Evolutionary conservation across 345 rosid genomes (phyloP).

Genomic region (Garcia nutans): DNA sequence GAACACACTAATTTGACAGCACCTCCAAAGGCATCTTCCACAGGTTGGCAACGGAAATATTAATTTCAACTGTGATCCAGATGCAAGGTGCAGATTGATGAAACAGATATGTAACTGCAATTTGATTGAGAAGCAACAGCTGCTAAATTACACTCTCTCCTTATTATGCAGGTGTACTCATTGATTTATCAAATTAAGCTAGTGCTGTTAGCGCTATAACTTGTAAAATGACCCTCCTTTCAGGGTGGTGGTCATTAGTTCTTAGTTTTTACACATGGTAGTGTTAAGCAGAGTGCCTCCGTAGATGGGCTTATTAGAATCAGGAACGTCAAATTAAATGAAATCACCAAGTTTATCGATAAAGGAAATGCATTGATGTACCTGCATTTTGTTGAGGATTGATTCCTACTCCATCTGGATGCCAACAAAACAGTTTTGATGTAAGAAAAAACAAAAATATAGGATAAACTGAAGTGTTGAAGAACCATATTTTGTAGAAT

Average conservation of each 20-base stretch:
- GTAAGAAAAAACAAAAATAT: neutral
- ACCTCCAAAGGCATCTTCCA: neutral
- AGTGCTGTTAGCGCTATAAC: neutral
- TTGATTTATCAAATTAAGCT: neutral
- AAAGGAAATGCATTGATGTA: slow-evolving; percentile 22
- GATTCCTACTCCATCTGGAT: slow-evolving; percentile 96
- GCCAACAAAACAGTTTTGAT: slow-evolving; percentile 7
- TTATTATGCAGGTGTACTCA: neutral
- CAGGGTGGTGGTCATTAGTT: neutral
- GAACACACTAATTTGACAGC: neutral
- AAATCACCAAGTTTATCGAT: neutral
- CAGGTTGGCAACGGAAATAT: neutral
- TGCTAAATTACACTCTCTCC: neutral
- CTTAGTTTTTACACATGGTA: neutral
- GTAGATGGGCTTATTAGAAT: neutral
- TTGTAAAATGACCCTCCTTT: neutral
- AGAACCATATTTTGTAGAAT: neutral
- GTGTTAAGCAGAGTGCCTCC: neutral
- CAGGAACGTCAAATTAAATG: neutral
- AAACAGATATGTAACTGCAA: neutral
- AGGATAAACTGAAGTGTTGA: neutral
- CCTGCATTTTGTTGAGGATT: slow-evolving; percentile 99
- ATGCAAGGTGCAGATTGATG: neutral
- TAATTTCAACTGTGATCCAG: neutral
- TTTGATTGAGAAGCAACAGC: neutral